Evolutionary conservation across 192 early-diverging fungal genomes (phyloP).

Genomic region (Gryganskiella cystojenkinii): DNA sequence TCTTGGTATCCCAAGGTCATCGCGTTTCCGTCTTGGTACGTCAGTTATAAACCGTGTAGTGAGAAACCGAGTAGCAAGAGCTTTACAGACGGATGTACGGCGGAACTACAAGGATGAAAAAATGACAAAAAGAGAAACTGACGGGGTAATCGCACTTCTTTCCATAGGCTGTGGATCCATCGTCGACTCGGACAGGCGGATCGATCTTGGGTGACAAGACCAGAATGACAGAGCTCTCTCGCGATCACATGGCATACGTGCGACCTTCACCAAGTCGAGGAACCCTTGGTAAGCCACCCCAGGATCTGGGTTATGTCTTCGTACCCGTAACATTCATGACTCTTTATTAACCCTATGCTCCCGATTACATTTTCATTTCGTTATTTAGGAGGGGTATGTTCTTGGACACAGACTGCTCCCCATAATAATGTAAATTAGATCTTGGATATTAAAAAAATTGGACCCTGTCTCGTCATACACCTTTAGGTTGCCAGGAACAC

Average conservation of each 20-base stretch:
- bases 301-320: background rate
- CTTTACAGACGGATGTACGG: background rate
- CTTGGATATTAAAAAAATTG: too few relatives aligned
- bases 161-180: constrained; percentile 85
- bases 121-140: background rate
- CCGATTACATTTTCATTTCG: background rate
- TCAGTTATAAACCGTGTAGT: background rate
- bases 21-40: constrained; percentile 78
- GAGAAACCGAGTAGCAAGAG: background rate
- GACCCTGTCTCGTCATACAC: too few relatives aligned
- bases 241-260: constrained; percentile 71
- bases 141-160: background rate
- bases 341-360: background rate
- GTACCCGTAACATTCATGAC: background rate
- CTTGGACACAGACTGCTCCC: background rate
- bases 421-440: background rate
- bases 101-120: constrained; percentile 1
- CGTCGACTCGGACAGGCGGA: constrained; percentile 81
- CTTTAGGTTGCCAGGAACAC: constrained; percentile 84
- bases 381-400: constrained; percentile 8
- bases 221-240: constrained; percentile 81
- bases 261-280: constrained; percentile 82
- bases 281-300: constrained; percentile 64
- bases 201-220: constrained; percentile 91
- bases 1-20: constrained; percentile 72